Conservation (phyloP, 163 green algal species). For the Volvox carteri region DNA sequence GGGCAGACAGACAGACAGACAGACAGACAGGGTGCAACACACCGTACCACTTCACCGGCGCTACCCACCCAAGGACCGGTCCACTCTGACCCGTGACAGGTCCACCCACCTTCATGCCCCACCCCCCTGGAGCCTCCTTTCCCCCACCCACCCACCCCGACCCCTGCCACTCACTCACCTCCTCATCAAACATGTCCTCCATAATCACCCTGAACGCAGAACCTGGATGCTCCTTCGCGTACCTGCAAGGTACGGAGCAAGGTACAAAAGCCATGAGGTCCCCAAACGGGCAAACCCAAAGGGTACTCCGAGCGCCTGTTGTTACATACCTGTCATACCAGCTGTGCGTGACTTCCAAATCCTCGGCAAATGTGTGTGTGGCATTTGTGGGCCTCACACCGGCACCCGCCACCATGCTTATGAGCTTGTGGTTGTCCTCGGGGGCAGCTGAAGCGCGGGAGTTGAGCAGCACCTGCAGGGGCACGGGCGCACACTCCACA, state of each 20-base stretch:
- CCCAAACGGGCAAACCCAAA: no score
- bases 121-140: background rate
- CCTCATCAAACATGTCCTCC: constrained; percentile 44
- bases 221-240: background rate
- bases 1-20: no score
- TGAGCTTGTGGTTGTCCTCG: constrained; percentile 17
- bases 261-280: no score
- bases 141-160: background rate
- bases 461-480: constrained; percentile 30
- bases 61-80: background rate
- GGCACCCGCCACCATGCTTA: background rate
- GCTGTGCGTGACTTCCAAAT: background rate
- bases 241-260: background rate
- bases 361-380: background rate
- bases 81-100: background rate
- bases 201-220: constrained; percentile 22
- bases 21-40: no score
- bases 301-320: no score
- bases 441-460: background rate
- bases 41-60: no score
- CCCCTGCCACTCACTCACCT: background rate
- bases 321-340: constrained; percentile 48
- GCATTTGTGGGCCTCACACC: background rate
- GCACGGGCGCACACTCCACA: no score
- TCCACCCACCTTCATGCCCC: background rate